Evolutionary conservation across 257 asterid species (phyloP).

Genomic region (Solanum clarkiae): DNA sequence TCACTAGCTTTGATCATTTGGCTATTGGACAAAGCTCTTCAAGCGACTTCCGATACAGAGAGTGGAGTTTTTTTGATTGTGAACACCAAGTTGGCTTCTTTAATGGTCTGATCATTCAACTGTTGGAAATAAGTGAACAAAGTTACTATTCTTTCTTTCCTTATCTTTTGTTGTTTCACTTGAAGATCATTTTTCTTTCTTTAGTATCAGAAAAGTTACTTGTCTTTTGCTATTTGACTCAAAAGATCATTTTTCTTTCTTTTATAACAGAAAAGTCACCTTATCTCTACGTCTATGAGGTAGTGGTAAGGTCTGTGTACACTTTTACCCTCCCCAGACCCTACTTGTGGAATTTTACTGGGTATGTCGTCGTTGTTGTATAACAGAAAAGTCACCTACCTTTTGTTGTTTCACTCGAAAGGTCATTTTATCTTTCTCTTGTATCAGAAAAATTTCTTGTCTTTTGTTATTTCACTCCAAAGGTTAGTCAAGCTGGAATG

Average conservation of each 20-base stretch:
- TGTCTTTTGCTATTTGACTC: background rate
- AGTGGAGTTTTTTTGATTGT: background rate
- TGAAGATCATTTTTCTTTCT: background rate
- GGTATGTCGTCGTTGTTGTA: too few relatives aligned
- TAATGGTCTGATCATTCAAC: background rate
- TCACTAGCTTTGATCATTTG: background rate
- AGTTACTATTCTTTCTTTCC: background rate
- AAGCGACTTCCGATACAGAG: background rate
- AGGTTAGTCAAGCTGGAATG: background rate
- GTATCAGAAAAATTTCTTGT: too few relatives aligned
- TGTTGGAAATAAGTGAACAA: background rate
- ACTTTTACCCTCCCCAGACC: too few relatives aligned
- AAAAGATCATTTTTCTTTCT: background rate
- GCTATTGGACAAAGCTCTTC: background rate
- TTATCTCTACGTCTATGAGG: too few relatives aligned
- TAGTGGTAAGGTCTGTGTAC: too few relatives aligned
- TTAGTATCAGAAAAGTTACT: background rate
- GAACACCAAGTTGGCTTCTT: background rate
- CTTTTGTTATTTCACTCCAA: background rate
- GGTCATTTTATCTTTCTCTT: too few relatives aligned
- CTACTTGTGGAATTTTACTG: too few relatives aligned
- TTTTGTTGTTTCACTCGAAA: too few relatives aligned
- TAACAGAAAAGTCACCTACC: too few relatives aligned
- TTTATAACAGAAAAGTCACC: background rate
- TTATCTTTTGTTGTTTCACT: too few relatives aligned